phyloP scores from a whole-genome alignment of 1,284 basidiomycete species.

The Kalmanozyma brasiliensis region DNA sequence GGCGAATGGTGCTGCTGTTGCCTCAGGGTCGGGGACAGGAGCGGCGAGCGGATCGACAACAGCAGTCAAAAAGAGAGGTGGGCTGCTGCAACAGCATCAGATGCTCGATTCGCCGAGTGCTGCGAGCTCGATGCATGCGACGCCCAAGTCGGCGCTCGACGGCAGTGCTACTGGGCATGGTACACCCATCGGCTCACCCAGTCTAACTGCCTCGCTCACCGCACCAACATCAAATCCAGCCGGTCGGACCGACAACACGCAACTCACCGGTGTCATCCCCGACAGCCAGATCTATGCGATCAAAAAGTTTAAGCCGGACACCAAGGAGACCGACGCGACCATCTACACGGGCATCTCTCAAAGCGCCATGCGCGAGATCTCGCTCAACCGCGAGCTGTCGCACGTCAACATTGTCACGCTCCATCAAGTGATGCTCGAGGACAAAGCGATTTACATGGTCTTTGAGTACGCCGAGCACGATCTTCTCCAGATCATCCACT shows the following conservation, averaged over 20 bases:
- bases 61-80: conserved; percentile 19
- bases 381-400: conserved; percentile 91
- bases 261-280: neutral
- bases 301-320: conserved; percentile 99
- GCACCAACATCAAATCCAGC: conserved; percentile 1
- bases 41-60: neutral
- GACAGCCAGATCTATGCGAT: conserved; percentile 77
- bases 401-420: conserved; percentile 93
- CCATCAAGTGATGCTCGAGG: conserved; percentile 93
- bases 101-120: conserved; percentile 25
- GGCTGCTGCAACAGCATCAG: conserved; percentile 30
- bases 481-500: conserved; percentile 88
- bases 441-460: conserved; percentile 89
- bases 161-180: conserved; percentile 1
- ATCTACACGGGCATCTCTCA: conserved; percentile 98
- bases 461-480: conserved; percentile 99
- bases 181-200: conserved; percentile 29
- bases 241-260: conserved; percentile 2
- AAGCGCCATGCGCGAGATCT: conserved; percentile 94
- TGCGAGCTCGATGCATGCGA: conserved; percentile 22
- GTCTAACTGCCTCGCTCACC: conserved; percentile 9
- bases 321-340: conserved; percentile 71
- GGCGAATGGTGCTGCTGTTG: neutral
- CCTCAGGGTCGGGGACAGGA: neutral
- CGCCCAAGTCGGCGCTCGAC: conserved; percentile 23